Conservation (phyloP, 2,329 filamentous ascomycete genomes). For the Cordyceps cateniannulata region DNA sequence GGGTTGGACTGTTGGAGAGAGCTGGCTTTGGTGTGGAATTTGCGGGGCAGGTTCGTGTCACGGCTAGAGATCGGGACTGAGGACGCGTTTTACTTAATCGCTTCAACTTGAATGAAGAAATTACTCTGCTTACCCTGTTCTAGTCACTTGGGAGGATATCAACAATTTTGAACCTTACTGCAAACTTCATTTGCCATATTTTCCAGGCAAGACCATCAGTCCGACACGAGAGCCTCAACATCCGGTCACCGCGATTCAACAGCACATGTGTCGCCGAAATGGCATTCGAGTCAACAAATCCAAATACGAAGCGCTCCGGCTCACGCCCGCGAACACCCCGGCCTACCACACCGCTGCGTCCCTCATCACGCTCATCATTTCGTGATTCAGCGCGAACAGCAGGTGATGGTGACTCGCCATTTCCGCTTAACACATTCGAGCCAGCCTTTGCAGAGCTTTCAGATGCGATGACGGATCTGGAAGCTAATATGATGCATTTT, state of each 20-base stretch:
- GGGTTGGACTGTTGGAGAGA: no score
- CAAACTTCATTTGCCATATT: no score
- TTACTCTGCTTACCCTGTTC: no score
- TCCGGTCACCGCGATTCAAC: neutral
- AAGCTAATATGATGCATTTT: slow-evolving; percentile 96
- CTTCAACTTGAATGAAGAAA: no score
- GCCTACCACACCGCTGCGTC: slow-evolving; percentile 86
- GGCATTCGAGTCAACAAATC: slow-evolving; percentile 23
- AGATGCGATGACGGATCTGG: slow-evolving; percentile 89
- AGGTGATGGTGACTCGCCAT: slow-evolving; percentile 44
- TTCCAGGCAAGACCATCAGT: no score
- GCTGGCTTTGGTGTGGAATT: no score
- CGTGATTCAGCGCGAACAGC: slow-evolving; percentile 63
- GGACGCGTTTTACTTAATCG: no score
- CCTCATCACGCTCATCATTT: slow-evolving; percentile 82
- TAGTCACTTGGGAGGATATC: no score
- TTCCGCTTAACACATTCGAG: slow-evolving; percentile 77
- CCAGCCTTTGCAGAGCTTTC: slow-evolving; percentile 88
- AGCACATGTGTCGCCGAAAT: slow-evolving; percentile 14
- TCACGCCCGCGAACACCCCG: slow-evolving; percentile 63
- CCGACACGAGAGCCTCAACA: no score
- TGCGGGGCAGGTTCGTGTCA: no score
- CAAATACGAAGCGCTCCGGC: slow-evolving; percentile 39
- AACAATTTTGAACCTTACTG: no score
- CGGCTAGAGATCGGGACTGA: no score